Base-by-base conservation (phyloP, 305 asterid genomes). In the Stenogyne calaminthoides region DNA sequence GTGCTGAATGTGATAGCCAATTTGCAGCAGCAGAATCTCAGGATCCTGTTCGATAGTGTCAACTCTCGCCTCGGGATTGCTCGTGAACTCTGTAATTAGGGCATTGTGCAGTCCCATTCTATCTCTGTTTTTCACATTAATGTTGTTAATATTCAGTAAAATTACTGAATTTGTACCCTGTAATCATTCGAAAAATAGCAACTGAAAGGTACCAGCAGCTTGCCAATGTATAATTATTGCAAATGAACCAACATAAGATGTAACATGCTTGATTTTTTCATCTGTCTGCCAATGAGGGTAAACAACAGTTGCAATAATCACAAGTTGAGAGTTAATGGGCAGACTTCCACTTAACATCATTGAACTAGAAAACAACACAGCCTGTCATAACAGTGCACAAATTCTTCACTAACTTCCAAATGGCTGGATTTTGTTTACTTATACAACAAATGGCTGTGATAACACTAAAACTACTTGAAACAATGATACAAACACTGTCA, bases 21-120 rank as follows among this genome's bases (percentile, higher is more conserved):
- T 85, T 83, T 91, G 88, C 97, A 94, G 96, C 99, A 94, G 75
- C 99, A 94, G 79, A 94, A 94, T 44, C 84, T 91, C 14, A 85
- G 98, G 92, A 87, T 94, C 55, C 8, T 92, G 91, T 91, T 91
- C 39, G 99, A 94, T 25, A 88, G 89, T 0, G 86, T 70, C 1
- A 92, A 92, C 51, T 90, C 96, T 27, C 92, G 84, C 22, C 20
- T 94, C 72, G 97, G 98, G 4, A 88, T 94, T 47, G 91, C 95
- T 42, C 96, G 97, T 27, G 99, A 94, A 52, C 86, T 86, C 70
- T 94, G 99, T 77, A 94, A 94, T 71, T 92, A 87, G 85, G 75
- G 18, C 27, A 1, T 51, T 15, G 2, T 4, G 19, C 5, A 55
- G 2, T 68, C 15, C 0, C 9, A 11, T 11, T 8, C 32, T 3